These are phyloP conservation scores for Paracoccidioides brasiliensis DNA, from an alignment of 2,329 filamentous ascomycete species.

Conservation along the genomic window DNA sequence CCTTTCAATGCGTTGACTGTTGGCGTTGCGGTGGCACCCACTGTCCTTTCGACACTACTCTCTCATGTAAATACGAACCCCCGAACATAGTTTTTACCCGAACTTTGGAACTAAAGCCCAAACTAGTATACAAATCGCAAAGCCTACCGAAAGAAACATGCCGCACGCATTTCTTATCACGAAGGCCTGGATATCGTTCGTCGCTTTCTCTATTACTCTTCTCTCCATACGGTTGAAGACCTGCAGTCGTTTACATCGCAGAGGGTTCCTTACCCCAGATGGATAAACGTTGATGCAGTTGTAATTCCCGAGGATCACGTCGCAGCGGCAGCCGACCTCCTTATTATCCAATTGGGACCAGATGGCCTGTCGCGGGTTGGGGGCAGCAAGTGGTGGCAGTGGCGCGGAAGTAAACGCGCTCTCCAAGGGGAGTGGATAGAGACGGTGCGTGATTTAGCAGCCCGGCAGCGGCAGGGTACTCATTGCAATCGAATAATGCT, in stretches of 20 bases:
- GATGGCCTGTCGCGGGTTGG: slow-evolving; percentile 64
- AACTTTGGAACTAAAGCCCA: slow-evolving; percentile 6
- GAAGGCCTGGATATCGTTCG: slow-evolving; percentile 81
- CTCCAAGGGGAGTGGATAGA: slow-evolving; percentile 90
- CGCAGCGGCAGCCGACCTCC: slow-evolving; percentile 49
- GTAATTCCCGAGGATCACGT: slow-evolving; percentile 53
- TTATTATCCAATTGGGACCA: slow-evolving; percentile 63
- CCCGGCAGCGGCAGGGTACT: slow-evolving; percentile 50
- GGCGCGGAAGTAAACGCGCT: slow-evolving; percentile 51
- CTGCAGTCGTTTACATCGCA: slow-evolving; percentile 82
- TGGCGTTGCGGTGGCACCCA: slow-evolving; percentile 71
- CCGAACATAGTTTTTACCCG: background rate
- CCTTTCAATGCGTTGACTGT: slow-evolving; percentile 69
- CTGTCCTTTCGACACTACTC: slow-evolving; percentile 73
- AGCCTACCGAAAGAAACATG: slow-evolving; percentile 63
- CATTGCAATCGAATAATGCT: slow-evolving; percentile 68
- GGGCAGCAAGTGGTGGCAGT: slow-evolving; percentile 80
- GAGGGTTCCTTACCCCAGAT: slow-evolving; percentile 79
- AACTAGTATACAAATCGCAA: slow-evolving; percentile 71
- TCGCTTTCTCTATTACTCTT: slow-evolving; percentile 70
- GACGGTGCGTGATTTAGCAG: slow-evolving; percentile 70
- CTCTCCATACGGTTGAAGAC: slow-evolving; percentile 84
- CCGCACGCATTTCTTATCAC: slow-evolving; percentile 84
- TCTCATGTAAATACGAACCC: slow-evolving; percentile 53
- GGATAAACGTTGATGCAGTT: slow-evolving; percentile 66